Base-by-base conservation (phyloP, 176 grass and related monocot genomes). In the Oryza glumipatula region DNA sequence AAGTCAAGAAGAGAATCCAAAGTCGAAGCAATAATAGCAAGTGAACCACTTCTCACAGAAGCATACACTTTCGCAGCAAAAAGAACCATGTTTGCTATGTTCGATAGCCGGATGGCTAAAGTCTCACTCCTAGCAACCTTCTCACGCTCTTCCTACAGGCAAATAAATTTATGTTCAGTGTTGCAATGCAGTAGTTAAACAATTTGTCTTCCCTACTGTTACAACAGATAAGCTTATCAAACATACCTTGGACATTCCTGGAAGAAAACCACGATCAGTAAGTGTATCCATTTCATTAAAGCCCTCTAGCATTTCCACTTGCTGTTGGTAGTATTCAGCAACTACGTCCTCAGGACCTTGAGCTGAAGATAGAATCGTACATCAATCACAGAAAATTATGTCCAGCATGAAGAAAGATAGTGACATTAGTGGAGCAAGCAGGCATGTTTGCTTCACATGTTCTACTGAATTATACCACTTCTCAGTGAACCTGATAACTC, bases 281-380 rank as follows among this genome's bases (percentile, higher is more conserved):
- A 98, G 85, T 23, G 91, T 80, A 89, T 98, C 96, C 96, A 98
- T 98, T 88, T 98, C 96, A 87, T 89, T 96, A 83, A 98, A 98
- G 73, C 96, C 93, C 68, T 98, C 96, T 13, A 98, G 81, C 93
- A 98, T 98, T 88, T 98, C 96, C 84, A 92, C 91, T 77, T 98
- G 91, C 17, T 98, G 93, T 68, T 96, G 93, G 83, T 98, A 98
- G 75, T 98, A 98, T 48, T 96, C 96, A 52, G 96, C 93, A 52
- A 98, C 89, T 70, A 90, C 91, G 80, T 98, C 89, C 79, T 82
- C 96, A 82, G 80, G 87, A 67, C 87, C 89, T 89, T 90, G 80
- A 76, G 48, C 89, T 87, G 70, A 68, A 43, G 22, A 52, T 9
- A 83, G 41, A 79, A 48, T 35, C 61, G 61, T 22, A 11, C 26